Conservation (phyloP, 495 filamentous ascomycete species). For the Amorphotheca resinae region DNA sequence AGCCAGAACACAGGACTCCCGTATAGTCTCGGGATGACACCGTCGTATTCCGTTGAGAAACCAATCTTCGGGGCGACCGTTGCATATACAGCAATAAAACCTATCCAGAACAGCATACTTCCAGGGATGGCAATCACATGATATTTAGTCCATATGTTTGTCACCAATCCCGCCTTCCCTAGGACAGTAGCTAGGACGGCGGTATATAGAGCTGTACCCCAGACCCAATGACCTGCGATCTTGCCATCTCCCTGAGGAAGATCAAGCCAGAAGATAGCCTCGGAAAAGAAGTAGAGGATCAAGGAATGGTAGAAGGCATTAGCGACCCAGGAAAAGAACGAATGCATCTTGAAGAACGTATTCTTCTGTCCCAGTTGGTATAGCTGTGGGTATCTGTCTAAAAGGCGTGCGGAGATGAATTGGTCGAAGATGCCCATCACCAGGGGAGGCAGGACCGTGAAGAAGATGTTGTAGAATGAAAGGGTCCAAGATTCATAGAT, state of each 20-base stretch:
- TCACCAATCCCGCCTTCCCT: slow-evolving; percentile 87
- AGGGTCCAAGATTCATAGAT: slow-evolving; percentile 99
- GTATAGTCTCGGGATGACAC: slow-evolving; percentile 71
- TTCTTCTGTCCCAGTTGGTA: slow-evolving; percentile 91
- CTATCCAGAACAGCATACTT: slow-evolving; percentile 81
- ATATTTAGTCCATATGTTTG: slow-evolving; percentile 98
- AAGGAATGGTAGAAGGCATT: slow-evolving; percentile 96
- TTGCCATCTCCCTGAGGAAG: slow-evolving; percentile 62
- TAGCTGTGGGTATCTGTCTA: slow-evolving; percentile 94
- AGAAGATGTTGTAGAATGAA: slow-evolving; percentile 98
- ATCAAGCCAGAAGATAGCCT: slow-evolving; percentile 71
- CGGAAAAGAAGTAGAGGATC: slow-evolving; percentile 72
- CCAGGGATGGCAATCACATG: slow-evolving; percentile 92
- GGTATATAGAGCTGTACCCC: slow-evolving; percentile 87
- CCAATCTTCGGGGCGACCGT: slow-evolving; percentile 75
- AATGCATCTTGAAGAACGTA: slow-evolving; percentile 80
- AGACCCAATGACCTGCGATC: slow-evolving; percentile 89
- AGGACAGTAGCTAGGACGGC: slow-evolving; percentile 84
- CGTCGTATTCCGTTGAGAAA: slow-evolving; percentile 75
- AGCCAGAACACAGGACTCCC: slow-evolving; percentile 79
- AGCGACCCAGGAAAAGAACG: slow-evolving; percentile 82
- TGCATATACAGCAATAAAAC: slow-evolving; percentile 83
- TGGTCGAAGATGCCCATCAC: slow-evolving; percentile 97
- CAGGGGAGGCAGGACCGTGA: slow-evolving; percentile 87
- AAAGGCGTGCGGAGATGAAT: slow-evolving; percentile 88